Evolutionary conservation across 306 rosid species (phyloP), one percentile per base, ranked within the genome.

Genomic region (Boehmeria nivea): DNA sequence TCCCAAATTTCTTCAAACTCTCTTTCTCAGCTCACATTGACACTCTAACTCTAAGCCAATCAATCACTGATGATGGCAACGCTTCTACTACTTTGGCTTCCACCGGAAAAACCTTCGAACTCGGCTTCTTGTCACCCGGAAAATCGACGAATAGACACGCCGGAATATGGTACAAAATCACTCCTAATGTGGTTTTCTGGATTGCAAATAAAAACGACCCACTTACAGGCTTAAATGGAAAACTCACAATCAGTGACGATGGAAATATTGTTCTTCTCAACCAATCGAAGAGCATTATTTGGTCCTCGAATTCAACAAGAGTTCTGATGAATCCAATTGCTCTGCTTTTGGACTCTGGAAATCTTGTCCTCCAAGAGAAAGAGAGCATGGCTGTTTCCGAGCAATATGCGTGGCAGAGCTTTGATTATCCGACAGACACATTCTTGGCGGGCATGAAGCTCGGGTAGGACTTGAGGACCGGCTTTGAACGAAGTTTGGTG

Each of bases 191-290:
- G 8, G 22, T 37, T 47, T 50, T 56, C 8, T 64, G 69, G 62
- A 47, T 64, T 31, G 61, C 69, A 17, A 64, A 64, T 55, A 54
- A 55, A 33, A 55, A 55, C 17, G 38, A 15, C 31, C 61, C 47
- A 38, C 31, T 55, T 13, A 21, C 17, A 7, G 61, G 15, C 23
- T 37, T 33, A 2, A 10, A 12, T 0, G 72, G 80, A 0, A 43
- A 37, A n/a, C 47, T 74, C 20, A 66, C 21, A 3, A 6, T 74
- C 17, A n/a, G n/a, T n/a, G 52, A 26, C 44, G 53, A 50, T 1
- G 73, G 77, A 31, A 72, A 62, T n/a, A 65, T 81, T 12, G 67
- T 78, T 12, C 65, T 70, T 43, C 48, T 77, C 8, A 63, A 55
- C 18, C 46, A 43, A 3, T 61, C 48, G 0, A 18, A 12, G 2